Percentiles rank a stretch among this genome's conserved stretches.
Conservation (phyloP, 78 protist genomes). For the Dictyostelium capitatum region DNA sequence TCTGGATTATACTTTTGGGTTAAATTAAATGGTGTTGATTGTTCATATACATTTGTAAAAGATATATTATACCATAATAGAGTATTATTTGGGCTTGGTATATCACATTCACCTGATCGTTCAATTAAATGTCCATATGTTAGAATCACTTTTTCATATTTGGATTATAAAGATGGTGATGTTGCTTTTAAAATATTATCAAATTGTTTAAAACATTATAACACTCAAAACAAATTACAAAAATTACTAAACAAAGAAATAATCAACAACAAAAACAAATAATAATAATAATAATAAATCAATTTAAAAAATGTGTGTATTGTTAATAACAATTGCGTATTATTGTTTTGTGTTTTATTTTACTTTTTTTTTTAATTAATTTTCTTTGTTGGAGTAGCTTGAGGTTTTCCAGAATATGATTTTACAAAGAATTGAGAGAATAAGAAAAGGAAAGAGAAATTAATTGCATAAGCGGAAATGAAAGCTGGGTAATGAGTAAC, state of each 20-base stretch:
- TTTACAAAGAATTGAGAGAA: constrained; percentile 53
- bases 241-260: background rate
- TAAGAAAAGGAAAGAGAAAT: constrained; percentile 77
- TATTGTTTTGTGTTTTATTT: background rate
- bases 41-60: background rate
- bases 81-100: constrained; percentile 3
- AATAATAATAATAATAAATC: background rate
- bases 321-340: background rate
- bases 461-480: constrained; percentile 36
- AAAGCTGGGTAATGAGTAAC: constrained; percentile 43
- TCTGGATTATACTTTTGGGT: constrained; percentile 21
- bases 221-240: background rate
- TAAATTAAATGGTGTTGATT: background rate
- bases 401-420: constrained; percentile 15
- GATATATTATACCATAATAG: background rate
- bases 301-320: too few relatives aligned
- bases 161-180: constrained; percentile 11
- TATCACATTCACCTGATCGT: background rate
- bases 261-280: too few relatives aligned
- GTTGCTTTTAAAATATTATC: background rate
- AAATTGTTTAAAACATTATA: constrained; percentile 10
- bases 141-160: background rate
- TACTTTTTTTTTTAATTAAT: constrained; percentile 5
- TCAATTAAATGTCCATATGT: background rate
- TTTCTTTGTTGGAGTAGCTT: background rate